Percentiles rank a stretch among this genome's conserved stretches.
phyloP scores from a whole-genome alignment of 352 stramenopile species.

The Phytophthora pseudosyringae region DNA sequence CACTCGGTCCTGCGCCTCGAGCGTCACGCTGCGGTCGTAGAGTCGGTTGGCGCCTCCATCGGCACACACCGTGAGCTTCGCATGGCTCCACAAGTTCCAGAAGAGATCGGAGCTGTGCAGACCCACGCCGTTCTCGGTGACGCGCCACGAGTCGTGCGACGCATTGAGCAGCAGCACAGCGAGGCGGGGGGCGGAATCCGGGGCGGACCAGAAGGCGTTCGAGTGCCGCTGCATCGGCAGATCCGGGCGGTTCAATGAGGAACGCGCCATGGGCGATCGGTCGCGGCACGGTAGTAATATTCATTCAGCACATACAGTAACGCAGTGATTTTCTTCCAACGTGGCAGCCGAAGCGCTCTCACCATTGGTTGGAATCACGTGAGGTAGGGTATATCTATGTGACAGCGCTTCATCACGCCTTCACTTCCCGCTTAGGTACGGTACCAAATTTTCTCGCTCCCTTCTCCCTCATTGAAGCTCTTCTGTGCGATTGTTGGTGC shows the following conservation, averaged over 20 bases:
- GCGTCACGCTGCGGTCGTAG: slow-evolving; percentile 69
- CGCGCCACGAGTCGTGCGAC: slow-evolving; percentile 50
- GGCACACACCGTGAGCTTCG: slow-evolving; percentile 87
- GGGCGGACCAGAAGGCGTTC: slow-evolving; percentile 63
- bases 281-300: too few species aligned
- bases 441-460: too few species aligned
- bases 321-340: too few species aligned
- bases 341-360: too few species aligned
- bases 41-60: slow-evolving; percentile 96
- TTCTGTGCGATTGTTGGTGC: too few species aligned
- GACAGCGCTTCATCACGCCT: too few species aligned
- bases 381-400: too few species aligned
- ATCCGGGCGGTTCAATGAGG: background rate
- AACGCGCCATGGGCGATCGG: background rate
- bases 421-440: too few species aligned
- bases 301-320: too few species aligned
- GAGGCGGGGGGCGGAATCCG: slow-evolving; percentile 44
- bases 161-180: slow-evolving; percentile 74
- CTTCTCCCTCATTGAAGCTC: too few species aligned
- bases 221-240: slow-evolving; percentile 48
- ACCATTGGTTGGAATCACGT: too few species aligned
- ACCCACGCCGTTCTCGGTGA: slow-evolving; percentile 28
- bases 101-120: slow-evolving; percentile 55
- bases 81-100: slow-evolving; percentile 72
- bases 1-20: slow-evolving; percentile 48